These are phyloP conservation scores for Sporobolomyces phaffii DNA, from an alignment of 768 basidiomycete genomes.

Conservation along the genomic window DNA sequence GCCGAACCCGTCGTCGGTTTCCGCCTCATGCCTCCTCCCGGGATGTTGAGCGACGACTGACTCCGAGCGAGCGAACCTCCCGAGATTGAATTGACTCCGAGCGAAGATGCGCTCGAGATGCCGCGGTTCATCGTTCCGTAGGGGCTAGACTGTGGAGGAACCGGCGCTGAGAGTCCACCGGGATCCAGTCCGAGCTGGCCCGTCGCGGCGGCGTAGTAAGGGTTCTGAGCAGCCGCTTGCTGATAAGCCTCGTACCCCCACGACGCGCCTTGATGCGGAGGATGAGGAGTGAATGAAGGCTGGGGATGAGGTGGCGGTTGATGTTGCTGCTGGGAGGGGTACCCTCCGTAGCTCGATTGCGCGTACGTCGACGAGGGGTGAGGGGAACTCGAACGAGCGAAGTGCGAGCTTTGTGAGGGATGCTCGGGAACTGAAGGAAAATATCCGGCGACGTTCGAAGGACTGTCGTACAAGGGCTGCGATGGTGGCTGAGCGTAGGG, in stretches of 20 bases:
- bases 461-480: neutral
- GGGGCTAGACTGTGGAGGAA: neutral
- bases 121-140: slow-evolving; percentile 27
- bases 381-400: slow-evolving; percentile 1
- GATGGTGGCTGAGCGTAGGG: neutral
- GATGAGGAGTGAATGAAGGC: slow-evolving; percentile 23
- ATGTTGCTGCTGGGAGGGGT: neutral
- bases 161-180: neutral
- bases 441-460: neutral
- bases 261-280: slow-evolving; percentile 5
- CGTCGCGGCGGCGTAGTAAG: slow-evolving; percentile 39
- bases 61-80: slow-evolving; percentile 20
- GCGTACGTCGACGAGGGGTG: slow-evolving; percentile 1
- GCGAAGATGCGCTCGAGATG: slow-evolving; percentile 21
- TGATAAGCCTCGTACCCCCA: slow-evolving; percentile 32
- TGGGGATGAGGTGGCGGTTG: slow-evolving; percentile 6
- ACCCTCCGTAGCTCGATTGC: neutral
- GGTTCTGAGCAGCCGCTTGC: slow-evolving; percentile 33
- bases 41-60: slow-evolving; percentile 26
- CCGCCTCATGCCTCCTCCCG: slow-evolving; percentile 22
- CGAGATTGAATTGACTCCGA: slow-evolving; percentile 10
- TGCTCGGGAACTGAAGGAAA: slow-evolving; percentile 9
- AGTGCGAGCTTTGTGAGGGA: neutral
- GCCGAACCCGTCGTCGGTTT: slow-evolving; percentile 14
- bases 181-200: slow-evolving; percentile 32